Base-by-base conservation (phyloP, 176 grass and related monocot genomes). In the Raddia guianensis region DNA sequence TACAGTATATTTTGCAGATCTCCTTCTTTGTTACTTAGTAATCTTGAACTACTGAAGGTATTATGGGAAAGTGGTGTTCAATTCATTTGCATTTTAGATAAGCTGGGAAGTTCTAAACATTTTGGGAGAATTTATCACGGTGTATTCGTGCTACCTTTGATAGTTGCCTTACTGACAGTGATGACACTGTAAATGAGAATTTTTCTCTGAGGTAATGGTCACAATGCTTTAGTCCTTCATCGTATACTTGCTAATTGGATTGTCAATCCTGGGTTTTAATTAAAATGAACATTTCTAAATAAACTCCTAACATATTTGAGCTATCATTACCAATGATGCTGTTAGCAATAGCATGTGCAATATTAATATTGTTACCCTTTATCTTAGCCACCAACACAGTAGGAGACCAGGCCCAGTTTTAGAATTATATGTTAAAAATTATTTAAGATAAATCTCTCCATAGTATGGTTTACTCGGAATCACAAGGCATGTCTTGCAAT, bases 31-130 rank as follows among this genome's bases (percentile, higher is more conserved):
- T 65, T 91, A 61, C 77, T 84, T 42, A 82, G 88, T 87, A 73
- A 93, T 82, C 83, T 98, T 49, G 82, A 92, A 12, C 58, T 98
- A 72, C 59, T 98, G 48, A 91, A 84, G 90, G 88, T 90, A 75
- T 81, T 98, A 87, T 98, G 95, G 95, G 90, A 95, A 86, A 82
- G 88, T 51, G 84, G 92, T 80, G 76, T 80, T 27, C 92, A 91
- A 56, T 95, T 89, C 74, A 72, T 85, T 9, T 75, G 52, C 80
- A 86, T 98, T 69, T 70, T 98, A 77, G 78, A 92, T 79, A 91
- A 87, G 69, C 74, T 95, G 12, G 86, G 91, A 91, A 83, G 75
- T 64, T 92, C 90, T 33, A 72, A 85, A 83, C 43, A 40, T 93
- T 98, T 73, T 98, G 95, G 92, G 82, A 91, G 80, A 87, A 83